Evolutionary conservation across 176 grass and related monocot species (phyloP).

Genomic region (Saccharum officinarum): DNA sequence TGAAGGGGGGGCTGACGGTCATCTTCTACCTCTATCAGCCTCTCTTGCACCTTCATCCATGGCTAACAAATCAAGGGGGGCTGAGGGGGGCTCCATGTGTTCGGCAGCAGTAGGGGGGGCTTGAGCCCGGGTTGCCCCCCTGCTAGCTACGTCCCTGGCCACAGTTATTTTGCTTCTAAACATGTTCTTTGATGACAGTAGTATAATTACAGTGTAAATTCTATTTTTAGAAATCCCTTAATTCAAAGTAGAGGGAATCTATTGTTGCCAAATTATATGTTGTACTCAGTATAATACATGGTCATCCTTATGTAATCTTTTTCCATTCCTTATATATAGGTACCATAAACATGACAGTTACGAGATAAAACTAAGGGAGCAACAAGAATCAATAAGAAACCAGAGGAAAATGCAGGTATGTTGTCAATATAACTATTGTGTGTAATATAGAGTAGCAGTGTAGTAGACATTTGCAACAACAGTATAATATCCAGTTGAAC

Average conservation of each 20-base stretch:
- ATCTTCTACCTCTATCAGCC: too few relatives aligned
- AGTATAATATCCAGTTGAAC: background rate
- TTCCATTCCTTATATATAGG: constrained; percentile 18
- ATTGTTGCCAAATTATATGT: background rate
- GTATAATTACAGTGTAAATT: background rate
- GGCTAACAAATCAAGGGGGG: too few relatives aligned
- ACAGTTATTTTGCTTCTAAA: constrained; percentile 10
- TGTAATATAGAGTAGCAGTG: too few relatives aligned
- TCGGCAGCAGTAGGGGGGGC: too few relatives aligned
- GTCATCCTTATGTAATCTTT: constrained; percentile 15
- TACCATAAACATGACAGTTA: constrained; percentile 50
- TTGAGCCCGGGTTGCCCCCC: too few relatives aligned
- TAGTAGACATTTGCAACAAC: background rate
- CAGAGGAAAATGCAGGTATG: constrained; percentile 89
- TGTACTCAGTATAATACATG: background rate
- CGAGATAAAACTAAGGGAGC: constrained; percentile 89
- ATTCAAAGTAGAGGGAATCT: background rate
- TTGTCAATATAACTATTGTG: too few relatives aligned
- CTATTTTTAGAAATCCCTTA: background rate
- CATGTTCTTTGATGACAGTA: constrained; percentile 6
- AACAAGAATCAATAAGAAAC: constrained; percentile 81
- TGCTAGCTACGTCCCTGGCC: too few relatives aligned
- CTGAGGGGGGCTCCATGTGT: too few relatives aligned
- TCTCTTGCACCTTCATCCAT: too few relatives aligned
- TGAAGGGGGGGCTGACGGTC: too few relatives aligned